Base-by-base conservation (phyloP, 1,139 yeast genomes). In the Oligophagozyma castellii region DNA sequence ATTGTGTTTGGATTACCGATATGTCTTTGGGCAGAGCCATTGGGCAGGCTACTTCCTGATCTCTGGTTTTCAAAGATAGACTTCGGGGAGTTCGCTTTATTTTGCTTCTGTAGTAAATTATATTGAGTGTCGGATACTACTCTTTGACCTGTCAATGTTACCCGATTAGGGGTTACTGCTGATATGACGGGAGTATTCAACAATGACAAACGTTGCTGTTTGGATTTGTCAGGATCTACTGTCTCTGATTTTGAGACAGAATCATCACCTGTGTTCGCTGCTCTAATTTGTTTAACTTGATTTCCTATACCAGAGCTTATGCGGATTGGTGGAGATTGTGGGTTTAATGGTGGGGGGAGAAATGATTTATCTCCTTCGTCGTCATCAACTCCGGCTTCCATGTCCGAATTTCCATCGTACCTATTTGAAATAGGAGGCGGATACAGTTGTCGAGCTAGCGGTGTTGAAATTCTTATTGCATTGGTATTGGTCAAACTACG, bases 381-480 rank as follows among this genome's bases (percentile, higher is more conserved):
- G 14, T 33, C 31, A 11, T 27, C 33, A 6, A 21, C 29, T 5
- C 19, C 34, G 15, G 35, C 32, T 14, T 44, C 49, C 14, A 46
- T 46, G 19, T 53, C 55, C 4, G 44, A 47, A 25, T 43, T 44
- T 22, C 43, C 43, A 5, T 48, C 37, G 12, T 29, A 32, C 22
- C 38, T 34, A 5, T 37, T 30, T n/a, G n/a, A n/a, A n/a, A n/a
- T n/a, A 7, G 42, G 36, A 8, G 43, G 47, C 5, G 61, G 59
- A 34, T 46, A 57, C 7, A 58, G 45, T 32, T 57, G 61, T 27
- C 56, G 54, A 4, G 61, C 51, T 26, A 56, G 33, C 4, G 59
- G 63, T 4, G 60, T 55, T 3, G 57, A 50, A 22, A 46, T 46
- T 35, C 56, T 44, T 38, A 50, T 37, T 12, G 42, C 39, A 14